Evolutionary conservation across 2,329 filamentous ascomycete species (phyloP).

Genomic region (Diaporthe ilicicola): DNA sequence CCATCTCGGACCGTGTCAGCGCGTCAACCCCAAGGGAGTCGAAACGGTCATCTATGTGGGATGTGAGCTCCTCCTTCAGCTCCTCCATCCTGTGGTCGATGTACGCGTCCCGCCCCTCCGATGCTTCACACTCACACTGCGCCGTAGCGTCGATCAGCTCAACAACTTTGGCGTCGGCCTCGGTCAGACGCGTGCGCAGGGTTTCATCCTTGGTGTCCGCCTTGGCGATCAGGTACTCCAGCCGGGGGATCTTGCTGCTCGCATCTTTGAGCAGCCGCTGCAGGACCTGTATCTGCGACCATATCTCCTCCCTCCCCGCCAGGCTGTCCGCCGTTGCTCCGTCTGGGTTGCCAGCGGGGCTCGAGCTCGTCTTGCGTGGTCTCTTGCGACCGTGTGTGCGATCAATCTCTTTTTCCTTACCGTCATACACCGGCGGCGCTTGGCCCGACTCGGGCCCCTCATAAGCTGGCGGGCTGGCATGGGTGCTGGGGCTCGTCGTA

Average conservation of each 20-base stretch:
- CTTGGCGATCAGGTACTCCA: not conserved
- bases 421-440: not conserved
- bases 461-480: not conserved
- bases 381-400: not conserved
- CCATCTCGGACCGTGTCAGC: too few species aligned
- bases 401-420: not conserved
- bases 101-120: too few species aligned
- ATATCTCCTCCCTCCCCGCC: not conserved
- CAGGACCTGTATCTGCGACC: not conserved
- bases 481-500: not conserved
- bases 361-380: not conserved
- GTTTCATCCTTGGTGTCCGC: too few species aligned
- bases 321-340: not conserved
- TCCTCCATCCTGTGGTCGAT: too few species aligned
- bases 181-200: too few species aligned
- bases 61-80: too few species aligned
- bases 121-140: too few species aligned
- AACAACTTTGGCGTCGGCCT: too few species aligned
- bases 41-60: too few species aligned
- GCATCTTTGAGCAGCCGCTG: not conserved
- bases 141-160: too few species aligned
- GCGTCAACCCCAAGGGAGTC: too few species aligned
- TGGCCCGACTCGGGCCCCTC: not conserved
- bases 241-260: not conserved
- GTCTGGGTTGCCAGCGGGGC: not conserved